Base-by-base conservation (phyloP, 345 rosid genomes). In the Salix dunnii region DNA sequence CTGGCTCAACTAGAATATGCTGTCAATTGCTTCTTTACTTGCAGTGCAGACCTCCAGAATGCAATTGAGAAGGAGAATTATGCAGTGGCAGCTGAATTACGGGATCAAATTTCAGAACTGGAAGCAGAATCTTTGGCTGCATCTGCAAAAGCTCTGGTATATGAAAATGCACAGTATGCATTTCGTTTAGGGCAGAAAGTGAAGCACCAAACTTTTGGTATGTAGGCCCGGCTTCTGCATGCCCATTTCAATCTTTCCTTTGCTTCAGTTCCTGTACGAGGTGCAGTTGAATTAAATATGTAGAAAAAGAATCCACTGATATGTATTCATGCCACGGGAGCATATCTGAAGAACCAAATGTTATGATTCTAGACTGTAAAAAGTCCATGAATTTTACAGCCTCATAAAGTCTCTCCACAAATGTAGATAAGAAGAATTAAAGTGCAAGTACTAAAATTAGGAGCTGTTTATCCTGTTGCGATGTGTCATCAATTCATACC, bases 181-280 rank as follows among this genome's bases (percentile, higher is more conserved):
- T 91, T 91, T 82, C 97, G 96, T 35, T 84, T 95, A 79, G 99
- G 99, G 62, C 99, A 95, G 87, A 93, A 89, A 88, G 90, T 91
- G 86, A 88, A 68, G 81, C 99, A 93, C 82, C 93, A 89, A 84
- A 38, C 73, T 71, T 93, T 85, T 70, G 98, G 99, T 93, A 90
- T 58, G 40, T 33, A 61, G 33, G 18, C 63, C 18, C 68, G 61
- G 66, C 74, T 76, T 74, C 48, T 14, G 28, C 63, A 53, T 67
- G 40, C 53, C 73, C 60, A 36, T 69, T 76, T 40, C 18, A 67
- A 23, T 53, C 40, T 67, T 76, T 72, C 25, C 13, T 31, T 49
- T 69, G 5, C 35, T 68, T 25, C 65, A 13, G 3, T 61, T 31
- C 48, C 13, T 33, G 11, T 31, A 11, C 48, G 68, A 21, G 63